Evolutionary conservation across 1,139 yeast species (phyloP), one percentile per base, ranked within the genome.

Genomic region (Diutina catenulata): DNA sequence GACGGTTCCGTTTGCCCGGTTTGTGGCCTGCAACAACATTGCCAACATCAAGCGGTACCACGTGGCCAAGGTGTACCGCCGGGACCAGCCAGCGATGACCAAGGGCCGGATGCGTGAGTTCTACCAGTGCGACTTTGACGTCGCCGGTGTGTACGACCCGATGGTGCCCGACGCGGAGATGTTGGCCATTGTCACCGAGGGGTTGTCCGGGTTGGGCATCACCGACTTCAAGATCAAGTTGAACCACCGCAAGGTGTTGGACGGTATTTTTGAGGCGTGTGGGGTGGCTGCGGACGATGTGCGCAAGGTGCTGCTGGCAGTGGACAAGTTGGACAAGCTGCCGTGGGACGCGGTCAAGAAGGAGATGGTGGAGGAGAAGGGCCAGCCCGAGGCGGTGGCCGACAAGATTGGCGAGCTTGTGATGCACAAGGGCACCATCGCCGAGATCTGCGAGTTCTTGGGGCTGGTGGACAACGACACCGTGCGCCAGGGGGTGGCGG

Each of bases 71-170:
- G 98, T 91, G 40, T 91, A 91, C 63, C 76, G 98, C 64, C 80
- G 98, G 63, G 98, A 91, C 57, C 98, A 91, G 61, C 98, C 98
- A 5, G 98, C 98, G 13, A 91, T 91, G 98, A 88, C 97, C 42
- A 91, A 91, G 61, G 98, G 98, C 42, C 77, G 98, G 62, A 91
- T 91, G 98, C 81, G 98, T 72, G 98, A 91, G 60, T 91, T 91
- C 52, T 91, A 91, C 62, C 98, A 91, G 63, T 91, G 98, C 67
- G 98, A 91, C 64, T 83, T 91, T 51, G 98, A 91, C 57, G 70
- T 91, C 53, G 98, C 98, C 27, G 98, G 98, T 40, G 64, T 60
- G 42, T 88, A 82, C 57, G 98, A 91, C 53, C 54, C 78, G 31
- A 91, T 91, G 98, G 93, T 91, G 36, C 95, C 98, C 20, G 98